phyloP scores from a whole-genome alignment of 1,284 basidiomycete genomes.

The Tilletia caries region DNA sequence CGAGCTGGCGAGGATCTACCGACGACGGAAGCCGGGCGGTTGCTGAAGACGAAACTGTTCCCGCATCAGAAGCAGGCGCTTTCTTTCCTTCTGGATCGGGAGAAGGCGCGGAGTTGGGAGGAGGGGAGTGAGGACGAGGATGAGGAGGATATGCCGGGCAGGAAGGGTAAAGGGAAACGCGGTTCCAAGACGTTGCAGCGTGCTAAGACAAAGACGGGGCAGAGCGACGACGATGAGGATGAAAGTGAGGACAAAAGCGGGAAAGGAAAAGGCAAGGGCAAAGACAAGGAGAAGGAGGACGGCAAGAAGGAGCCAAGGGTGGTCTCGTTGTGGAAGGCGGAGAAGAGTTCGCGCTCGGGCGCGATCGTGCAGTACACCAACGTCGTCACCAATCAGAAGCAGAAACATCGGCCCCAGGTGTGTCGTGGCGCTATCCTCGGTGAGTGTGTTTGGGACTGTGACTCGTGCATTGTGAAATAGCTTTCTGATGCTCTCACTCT shows the following conservation, averaged over 20 bases:
- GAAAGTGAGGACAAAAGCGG: neutral
- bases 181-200: neutral
- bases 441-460: neutral
- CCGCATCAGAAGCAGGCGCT: conserved; percentile 97
- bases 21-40: conserved; percentile 73
- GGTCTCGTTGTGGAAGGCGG: conserved; percentile 74
- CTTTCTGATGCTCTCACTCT: neutral
- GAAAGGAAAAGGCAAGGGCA: conserved; percentile 11
- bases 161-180: neutral
- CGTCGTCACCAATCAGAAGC: conserved; percentile 76
- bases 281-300: neutral
- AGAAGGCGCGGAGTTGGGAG: conserved; percentile 55
- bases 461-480: neutral
- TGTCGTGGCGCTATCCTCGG: conserved; percentile 79
- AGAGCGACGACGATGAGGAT: neutral
- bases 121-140: conserved; percentile 15
- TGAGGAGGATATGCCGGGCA: neutral
- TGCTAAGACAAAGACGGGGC: neutral
- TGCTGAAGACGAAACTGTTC: conserved; percentile 84
- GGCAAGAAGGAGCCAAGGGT: conserved; percentile 55
- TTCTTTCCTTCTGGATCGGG: conserved; percentile 90
- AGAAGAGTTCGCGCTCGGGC: conserved; percentile 59
- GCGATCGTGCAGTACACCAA: conserved; percentile 56
- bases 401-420: conserved; percentile 63
- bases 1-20: conserved; percentile 78